These are phyloP conservation scores for Venturia carpophila DNA, from an alignment of 2,329 filamentous ascomycete species.

Conservation along the genomic window DNA sequence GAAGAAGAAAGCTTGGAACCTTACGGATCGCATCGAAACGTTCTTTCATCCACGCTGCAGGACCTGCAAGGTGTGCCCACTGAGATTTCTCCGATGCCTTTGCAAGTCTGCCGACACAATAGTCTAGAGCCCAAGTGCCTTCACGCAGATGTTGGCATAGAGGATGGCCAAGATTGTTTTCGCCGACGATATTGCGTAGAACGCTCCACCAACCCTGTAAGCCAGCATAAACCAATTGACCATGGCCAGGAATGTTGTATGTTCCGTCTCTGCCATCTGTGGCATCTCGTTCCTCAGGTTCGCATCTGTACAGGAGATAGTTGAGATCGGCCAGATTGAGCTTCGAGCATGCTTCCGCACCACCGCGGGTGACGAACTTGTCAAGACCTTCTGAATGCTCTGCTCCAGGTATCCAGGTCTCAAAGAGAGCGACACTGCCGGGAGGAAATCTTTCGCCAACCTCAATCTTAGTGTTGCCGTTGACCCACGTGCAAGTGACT, in stretches of 20 bases:
- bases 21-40: conserved; percentile 79
- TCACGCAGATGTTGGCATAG: conserved; percentile 87
- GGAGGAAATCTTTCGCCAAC: conserved; percentile 81
- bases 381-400: conserved; percentile 80
- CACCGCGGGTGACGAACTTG: conserved; percentile 75
- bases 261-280: conserved; percentile 77
- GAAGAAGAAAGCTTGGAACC: conserved; percentile 81
- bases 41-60: conserved; percentile 70
- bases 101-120: conserved; percentile 70
- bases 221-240: conserved; percentile 84
- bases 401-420: conserved; percentile 87
- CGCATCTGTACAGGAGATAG: conserved; percentile 82
- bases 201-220: conserved; percentile 99
- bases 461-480: conserved; percentile 68
- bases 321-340: conserved; percentile 79
- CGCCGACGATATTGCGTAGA: conserved; percentile 70
- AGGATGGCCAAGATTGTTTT: conserved; percentile 88
- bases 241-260: conserved; percentile 78
- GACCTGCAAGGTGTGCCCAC: conserved; percentile 55
- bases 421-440: conserved; percentile 88
- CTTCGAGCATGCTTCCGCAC: conserved; percentile 66
- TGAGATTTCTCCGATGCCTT: conserved; percentile 56
- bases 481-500: conserved; percentile 63
- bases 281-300: conserved; percentile 76
- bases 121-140: conserved; percentile 89